Evolutionary conservation across 2,329 filamentous ascomycete genomes (phyloP), one percentile per base, ranked within the genome.

Genomic region (Amauroascus niger): DNA sequence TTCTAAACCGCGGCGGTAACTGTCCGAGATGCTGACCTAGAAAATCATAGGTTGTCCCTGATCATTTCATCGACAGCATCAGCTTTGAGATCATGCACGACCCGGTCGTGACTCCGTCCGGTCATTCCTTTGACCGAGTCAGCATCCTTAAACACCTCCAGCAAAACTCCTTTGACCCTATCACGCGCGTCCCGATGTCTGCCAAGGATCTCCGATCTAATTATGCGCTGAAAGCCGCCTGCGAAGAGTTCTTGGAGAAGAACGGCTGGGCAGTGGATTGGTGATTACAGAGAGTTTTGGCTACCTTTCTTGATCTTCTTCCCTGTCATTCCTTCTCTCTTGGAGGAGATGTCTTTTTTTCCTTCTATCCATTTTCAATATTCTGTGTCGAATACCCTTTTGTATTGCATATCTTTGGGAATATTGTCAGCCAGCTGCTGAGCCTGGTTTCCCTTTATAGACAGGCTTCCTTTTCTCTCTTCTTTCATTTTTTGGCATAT

Each of bases 231-330:
- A 88, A 84, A 67, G 79, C 87, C 51, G 91, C 88, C 0, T 94
- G 88, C 64, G 82, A 87, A 44, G 87, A 93, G 60, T 97, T 95
- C 63, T 73, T 96, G 55, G 79, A 86, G 26, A 75, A 87, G 61
- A 96, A 95, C 63, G 90, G 88, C 8, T 95, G 93, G 87, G 88
- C 89, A 0, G 89, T 87, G 37, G 90, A 96, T 67, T 97, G 87
- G 85, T 95, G 61, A 65, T 39, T 24, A 13, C n/a, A 11, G n/a
- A 28, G 2, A 20, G 7, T 8, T 8, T 30, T 35, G 33, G n/a
- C n/a, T n/a, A n/a, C n/a, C n/a, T n/a, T n/a, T n/a, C n/a, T n/a
- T n/a, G n/a, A n/a, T n/a, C n/a, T 11, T 11, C 18, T 44, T 35
- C 26, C 33, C 9, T 35, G 14, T 7, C 6, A 7, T 20, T 32